phyloP scores from a whole-genome alignment of 2,329 filamentous ascomycete species.

The Cladophialophora bantiana region DNA sequence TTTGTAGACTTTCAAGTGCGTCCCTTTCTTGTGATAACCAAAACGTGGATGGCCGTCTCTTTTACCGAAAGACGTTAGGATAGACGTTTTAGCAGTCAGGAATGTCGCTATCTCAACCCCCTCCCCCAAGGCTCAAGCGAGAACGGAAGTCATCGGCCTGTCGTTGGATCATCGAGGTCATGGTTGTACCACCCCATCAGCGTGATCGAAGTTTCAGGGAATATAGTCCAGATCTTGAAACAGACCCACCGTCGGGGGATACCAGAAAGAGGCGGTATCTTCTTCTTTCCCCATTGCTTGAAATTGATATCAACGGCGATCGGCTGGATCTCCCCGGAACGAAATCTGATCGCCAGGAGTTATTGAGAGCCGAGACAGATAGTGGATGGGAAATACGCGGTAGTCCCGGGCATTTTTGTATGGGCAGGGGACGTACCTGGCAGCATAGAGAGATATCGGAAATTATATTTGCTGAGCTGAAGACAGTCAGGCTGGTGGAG shows the following conservation, averaged over 20 bases:
- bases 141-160: background rate
- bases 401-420: conserved; percentile 12
- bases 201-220: background rate
- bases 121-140: background rate
- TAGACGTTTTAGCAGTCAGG: background rate
- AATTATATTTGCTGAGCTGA: conserved; percentile 20
- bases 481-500: background rate
- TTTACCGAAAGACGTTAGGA: background rate
- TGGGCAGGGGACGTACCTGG: conserved; percentile 4
- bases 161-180: background rate
- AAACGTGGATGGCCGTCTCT: background rate
- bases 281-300: background rate
- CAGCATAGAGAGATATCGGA: conserved; percentile 23
- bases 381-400: background rate
- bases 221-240: background rate
- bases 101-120: background rate
- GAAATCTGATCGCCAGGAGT: conserved; percentile 3
- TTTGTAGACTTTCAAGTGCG: background rate
- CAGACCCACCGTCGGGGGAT: background rate
- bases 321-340: conserved; percentile 1
- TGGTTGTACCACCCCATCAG: background rate
- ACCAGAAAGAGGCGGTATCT: background rate
- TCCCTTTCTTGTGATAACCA: background rate
- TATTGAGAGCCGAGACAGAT: conserved; percentile 11
- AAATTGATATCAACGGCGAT: conserved; percentile 7